Base-by-base conservation (phyloP, 2,329 filamentous ascomycete genomes). In the Aspergillus sp. region DNA sequence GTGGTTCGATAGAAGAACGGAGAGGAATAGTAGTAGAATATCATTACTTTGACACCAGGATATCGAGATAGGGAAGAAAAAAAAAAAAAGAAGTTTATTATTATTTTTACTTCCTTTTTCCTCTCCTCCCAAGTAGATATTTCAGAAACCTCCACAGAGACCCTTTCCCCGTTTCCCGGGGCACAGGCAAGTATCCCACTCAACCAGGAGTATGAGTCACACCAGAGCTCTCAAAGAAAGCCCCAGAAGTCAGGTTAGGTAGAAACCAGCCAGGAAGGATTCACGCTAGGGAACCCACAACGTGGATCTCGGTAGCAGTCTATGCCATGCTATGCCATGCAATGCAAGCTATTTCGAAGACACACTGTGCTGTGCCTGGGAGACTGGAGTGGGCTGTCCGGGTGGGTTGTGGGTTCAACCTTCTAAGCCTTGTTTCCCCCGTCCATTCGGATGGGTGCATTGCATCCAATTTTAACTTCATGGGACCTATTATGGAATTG, bases 261-360 rank as follows among this genome's bases (percentile, higher is more conserved):
- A 43, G 34, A 34, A 53, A 50, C 26, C 26, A 48, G n/a, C 38
- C 22, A 42, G 34, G 55, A 34, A 50, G 49, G 51, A 47, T 42
- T 36, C 47, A 18, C 49, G 22, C 53, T 38, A 38, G 39, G 30
- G 34, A 24, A 43, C 47, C 44, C 50, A 56, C 53, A 52, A 38
- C 53, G 44, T 53, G 53, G 50, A 56, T 53, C 57, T 49, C 24
- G 15, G 34, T 13, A 36, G 32, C 30, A 48, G 34, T 32, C 32
- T 49, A 42, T 51, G 43, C 48, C 22, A 48, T 48, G 42, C 38
- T 17, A 53, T 57, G 57, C 57, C 53, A 59, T 59, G 57, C 57
- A 60, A 60, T 60, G 57, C 57, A 59, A 50, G 57, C 53, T 56
- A 53, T n/a, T 42, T 56, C 34, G 34, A 30, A 48, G 17, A 44